These are phyloP conservation scores for Nicotiana tomentosiformis DNA, from an alignment of 257 asterid genomes.

Conservation along the genomic window DNA sequence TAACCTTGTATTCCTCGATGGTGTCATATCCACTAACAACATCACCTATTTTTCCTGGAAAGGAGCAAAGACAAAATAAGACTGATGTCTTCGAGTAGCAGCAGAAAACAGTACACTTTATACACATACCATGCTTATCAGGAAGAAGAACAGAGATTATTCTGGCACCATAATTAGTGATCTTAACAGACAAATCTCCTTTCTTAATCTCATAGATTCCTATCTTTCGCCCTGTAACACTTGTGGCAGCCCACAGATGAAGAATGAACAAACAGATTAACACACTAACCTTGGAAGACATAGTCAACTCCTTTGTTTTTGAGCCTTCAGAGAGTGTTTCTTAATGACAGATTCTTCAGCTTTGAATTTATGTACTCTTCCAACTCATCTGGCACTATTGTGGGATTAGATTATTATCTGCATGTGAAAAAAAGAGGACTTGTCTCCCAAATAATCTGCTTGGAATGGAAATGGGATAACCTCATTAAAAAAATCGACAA, in stretches of 20 bases:
- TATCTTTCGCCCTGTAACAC: background rate
- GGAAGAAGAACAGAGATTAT: constrained; percentile 17
- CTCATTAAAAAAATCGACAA: no score
- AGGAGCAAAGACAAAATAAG: background rate
- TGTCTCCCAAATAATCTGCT: no score
- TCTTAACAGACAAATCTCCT: constrained; percentile 9
- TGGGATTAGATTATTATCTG: no score
- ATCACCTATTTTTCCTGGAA: constrained; percentile 11
- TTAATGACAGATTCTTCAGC: background rate
- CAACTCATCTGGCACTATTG: background rate
- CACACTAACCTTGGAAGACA: background rate
- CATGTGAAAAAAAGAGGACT: no score
- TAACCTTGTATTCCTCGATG: constrained; percentile 13
- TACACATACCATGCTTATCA: constrained; percentile 8
- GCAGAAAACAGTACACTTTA: background rate
- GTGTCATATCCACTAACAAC: constrained; percentile 18
- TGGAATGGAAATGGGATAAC: no score
- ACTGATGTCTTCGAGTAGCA: background rate
- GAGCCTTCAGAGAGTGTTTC: background rate
- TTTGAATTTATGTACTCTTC: background rate
- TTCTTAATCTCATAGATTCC: background rate
- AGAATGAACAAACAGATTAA: background rate
- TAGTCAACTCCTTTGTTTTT: background rate
- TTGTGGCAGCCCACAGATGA: background rate
- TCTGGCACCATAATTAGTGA: constrained; percentile 15